phyloP scores from a whole-genome alignment of 2,329 filamentous ascomycete species.

The Rutstroemia sp. region DNA sequence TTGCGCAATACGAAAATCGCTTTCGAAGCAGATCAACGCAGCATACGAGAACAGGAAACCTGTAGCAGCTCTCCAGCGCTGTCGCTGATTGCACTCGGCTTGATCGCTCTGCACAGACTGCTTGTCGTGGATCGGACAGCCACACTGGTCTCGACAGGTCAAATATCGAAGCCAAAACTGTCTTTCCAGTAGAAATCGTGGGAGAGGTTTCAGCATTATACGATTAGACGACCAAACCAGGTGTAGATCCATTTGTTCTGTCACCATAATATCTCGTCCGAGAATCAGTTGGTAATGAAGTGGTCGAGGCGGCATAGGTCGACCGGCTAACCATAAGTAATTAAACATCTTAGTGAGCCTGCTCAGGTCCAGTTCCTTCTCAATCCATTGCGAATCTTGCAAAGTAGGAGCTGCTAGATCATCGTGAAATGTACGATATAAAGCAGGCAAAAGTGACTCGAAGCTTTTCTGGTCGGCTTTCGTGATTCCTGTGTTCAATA shows the following conservation, averaged over 20 bases:
- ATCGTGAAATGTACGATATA: too few species aligned
- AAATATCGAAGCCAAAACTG: conserved; percentile 22
- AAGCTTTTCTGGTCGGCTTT: too few species aligned
- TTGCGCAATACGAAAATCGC: conserved; percentile 32
- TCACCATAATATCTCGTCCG: conserved; percentile 27
- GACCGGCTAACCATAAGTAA: conserved; percentile 13
- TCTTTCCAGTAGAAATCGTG: conserved; percentile 24
- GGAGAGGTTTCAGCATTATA: conserved; percentile 32
- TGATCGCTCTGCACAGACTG: not conserved
- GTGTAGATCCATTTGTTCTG: conserved; percentile 31
- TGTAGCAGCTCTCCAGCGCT: conserved; percentile 11
- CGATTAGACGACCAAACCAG: conserved; percentile 26
- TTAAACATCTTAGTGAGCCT: too few species aligned
- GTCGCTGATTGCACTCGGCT: not conserved
- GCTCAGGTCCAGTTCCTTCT: too few species aligned
- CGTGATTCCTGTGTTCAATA: too few species aligned
- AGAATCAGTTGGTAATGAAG: conserved; percentile 29
- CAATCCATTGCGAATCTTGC: too few species aligned
- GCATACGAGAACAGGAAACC: conserved; percentile 32
- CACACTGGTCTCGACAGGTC: not conserved
- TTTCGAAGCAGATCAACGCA: conserved; percentile 28
- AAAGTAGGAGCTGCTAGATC: too few species aligned
- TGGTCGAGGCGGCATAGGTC: conserved; percentile 11
- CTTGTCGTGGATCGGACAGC: not conserved
- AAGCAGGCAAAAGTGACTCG: too few species aligned